Evolutionary conservation across 495 filamentous ascomycete genomes (phyloP), one percentile per base, ranked within the genome.

Genomic region (Talaromyces proteolyticus): DNA sequence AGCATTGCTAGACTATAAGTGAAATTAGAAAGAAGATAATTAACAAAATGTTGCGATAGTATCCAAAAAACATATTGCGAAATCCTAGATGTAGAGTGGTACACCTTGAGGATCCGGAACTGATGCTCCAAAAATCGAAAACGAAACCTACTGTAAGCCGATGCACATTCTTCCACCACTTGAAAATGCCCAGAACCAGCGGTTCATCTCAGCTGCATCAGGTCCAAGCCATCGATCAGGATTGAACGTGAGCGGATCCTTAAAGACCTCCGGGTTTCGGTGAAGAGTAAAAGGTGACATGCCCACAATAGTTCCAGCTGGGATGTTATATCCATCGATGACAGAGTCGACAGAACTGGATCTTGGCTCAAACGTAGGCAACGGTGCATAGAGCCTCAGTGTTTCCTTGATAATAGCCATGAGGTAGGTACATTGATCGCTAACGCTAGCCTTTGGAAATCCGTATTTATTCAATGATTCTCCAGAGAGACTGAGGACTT

Each of bases 341-440:
- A 20, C 37, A 16, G 17, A 44, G 29, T 51, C 23, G 2, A 23
- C 19, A 12, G 39, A 10, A 14, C 18, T 19, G 16, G 39, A 14
- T 18, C 49, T 12, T 14, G 49, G 49, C 8, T 51, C 19, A 2
- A 39, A 51, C 7, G 49, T 39, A 26, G 70, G 66, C 1, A 71
- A 67, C 0, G 76, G 64, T 3, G 69, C 70, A 53, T 77, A 68
- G n/a, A 83, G 56, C 6, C 78, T 64, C 22, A 82, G 60, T 0
- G 78, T 66, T 57, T 84, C 78, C 43, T 75, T 75, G 57, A 82
- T 79, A 23, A 76, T 58, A 10, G 61, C 65, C 24, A 77, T 70
- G 12, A 82, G 60, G 46, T 72, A 65, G 2, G 65, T 62, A 0
- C 73, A 21, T 19, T 21, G 24, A 22, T 47, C 44, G 19, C 23